These are phyloP conservation scores for Mycena galericulata DNA, from an alignment of 768 basidiomycete species.

Conservation along the genomic window DNA sequence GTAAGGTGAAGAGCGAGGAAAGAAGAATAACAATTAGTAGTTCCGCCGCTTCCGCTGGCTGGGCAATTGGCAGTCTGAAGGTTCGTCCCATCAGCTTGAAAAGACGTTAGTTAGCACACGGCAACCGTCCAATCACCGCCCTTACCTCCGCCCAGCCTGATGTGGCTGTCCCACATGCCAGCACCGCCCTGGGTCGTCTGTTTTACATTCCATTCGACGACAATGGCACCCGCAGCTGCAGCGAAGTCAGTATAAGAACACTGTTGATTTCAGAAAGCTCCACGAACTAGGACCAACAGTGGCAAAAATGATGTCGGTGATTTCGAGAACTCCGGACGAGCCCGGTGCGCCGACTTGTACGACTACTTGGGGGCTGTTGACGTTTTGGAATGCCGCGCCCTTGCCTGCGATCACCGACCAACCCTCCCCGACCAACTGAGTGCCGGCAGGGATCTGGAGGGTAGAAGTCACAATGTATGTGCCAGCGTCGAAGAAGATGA, in stretches of 20 bases:
- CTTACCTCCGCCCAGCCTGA: slow-evolving; percentile 59
- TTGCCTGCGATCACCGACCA: slow-evolving; percentile 68
- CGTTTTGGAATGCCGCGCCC: slow-evolving; percentile 60
- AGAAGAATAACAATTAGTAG: slow-evolving; percentile 68
- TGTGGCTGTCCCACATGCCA: slow-evolving; percentile 71
- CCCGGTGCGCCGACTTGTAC: slow-evolving; percentile 64
- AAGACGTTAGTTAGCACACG: no score
- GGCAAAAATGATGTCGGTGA: slow-evolving; percentile 73
- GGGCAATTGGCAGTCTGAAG: slow-evolving; percentile 61
- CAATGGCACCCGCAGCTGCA: slow-evolving; percentile 66
- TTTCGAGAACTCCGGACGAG: slow-evolving; percentile 66
- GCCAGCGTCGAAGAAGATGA: slow-evolving; percentile 86
- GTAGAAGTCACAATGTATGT: slow-evolving; percentile 67
- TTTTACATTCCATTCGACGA: slow-evolving; percentile 77
- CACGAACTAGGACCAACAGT: slow-evolving; percentile 55
- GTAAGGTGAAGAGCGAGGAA: slow-evolving; percentile 78
- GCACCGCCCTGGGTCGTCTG: slow-evolving; percentile 66
- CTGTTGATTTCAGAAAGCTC: background rate
- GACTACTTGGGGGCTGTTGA: slow-evolving; percentile 56
- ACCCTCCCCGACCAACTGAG: slow-evolving; percentile 72
- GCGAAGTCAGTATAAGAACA: background rate
- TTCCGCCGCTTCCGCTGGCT: slow-evolving; percentile 53
- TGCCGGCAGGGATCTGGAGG: slow-evolving; percentile 67
- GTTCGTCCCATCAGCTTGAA: slow-evolving; percentile 68
- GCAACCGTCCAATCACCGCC: no score